phyloP scores from a whole-genome alignment of 2,329 filamentous ascomycete species.

The Penicillium sp. region DNA sequence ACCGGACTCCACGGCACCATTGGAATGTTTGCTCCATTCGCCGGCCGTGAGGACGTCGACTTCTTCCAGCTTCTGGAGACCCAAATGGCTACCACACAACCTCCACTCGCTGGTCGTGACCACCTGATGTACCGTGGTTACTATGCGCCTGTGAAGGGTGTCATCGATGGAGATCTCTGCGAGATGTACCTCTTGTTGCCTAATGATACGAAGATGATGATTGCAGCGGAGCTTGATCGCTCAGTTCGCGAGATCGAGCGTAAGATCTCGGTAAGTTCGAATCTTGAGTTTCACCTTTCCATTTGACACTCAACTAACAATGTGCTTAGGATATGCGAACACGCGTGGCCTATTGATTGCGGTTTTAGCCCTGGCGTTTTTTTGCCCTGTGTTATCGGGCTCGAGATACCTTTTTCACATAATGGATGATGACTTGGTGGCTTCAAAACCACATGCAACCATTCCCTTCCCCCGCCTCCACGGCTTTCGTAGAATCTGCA shows the following conservation, averaged over 20 bases:
- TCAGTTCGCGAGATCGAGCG: slow-evolving; percentile 92
- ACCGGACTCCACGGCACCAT: slow-evolving; percentile 92
- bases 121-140: slow-evolving; percentile 95
- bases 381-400: slow-evolving; percentile 20
- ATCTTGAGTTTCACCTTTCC: not conserved
- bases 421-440: slow-evolving; percentile 20
- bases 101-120: slow-evolving; percentile 86
- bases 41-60: slow-evolving; percentile 88
- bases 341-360: slow-evolving; percentile 54
- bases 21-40: slow-evolving; percentile 88
- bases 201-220: slow-evolving; percentile 90
- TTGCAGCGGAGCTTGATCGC: slow-evolving; percentile 88
- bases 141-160: slow-evolving; percentile 93
- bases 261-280: slow-evolving; percentile 71
- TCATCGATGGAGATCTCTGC: slow-evolving; percentile 95
- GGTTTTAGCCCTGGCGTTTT: slow-evolving; percentile 26
- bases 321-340: slow-evolving; percentile 56
- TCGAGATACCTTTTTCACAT: slow-evolving; percentile 27
- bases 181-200: slow-evolving; percentile 84
- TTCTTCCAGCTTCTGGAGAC: slow-evolving; percentile 96
- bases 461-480: not conserved
- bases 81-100: slow-evolving; percentile 81
- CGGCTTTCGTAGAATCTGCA: not conserved
- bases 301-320: slow-evolving; percentile 12
- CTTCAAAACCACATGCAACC: slow-evolving; percentile 9